Evolutionary conservation across 176 grass and related monocot species (phyloP).

Genomic region (Oryza glaberrima): DNA sequence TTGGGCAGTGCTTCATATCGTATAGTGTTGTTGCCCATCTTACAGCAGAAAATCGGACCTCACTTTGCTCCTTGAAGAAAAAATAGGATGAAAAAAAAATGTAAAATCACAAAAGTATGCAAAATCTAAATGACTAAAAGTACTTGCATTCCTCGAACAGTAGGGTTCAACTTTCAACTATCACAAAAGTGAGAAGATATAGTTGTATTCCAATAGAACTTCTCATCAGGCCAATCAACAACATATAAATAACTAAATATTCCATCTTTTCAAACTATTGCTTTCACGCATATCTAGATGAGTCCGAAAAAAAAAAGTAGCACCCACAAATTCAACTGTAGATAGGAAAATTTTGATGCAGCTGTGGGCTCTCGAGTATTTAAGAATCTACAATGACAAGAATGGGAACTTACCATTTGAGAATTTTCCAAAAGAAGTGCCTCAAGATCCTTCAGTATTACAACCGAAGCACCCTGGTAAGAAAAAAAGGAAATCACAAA

Average conservation of each 20-base stretch:
- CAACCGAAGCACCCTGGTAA: conserved; percentile 73
- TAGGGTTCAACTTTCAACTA: conserved; percentile 23
- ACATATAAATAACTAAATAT: background rate
- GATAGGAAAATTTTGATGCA: background rate
- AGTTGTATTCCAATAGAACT: conserved; percentile 16
- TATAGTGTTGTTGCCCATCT: no score
- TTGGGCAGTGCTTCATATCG: no score
- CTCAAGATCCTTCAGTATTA: conserved; percentile 77
- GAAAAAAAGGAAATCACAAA: conserved; percentile 6
- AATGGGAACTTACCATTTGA: conserved; percentile 59
- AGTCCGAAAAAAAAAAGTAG: conserved; percentile 4
- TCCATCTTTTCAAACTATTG: conserved; percentile 6
- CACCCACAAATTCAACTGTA: conserved; percentile 12
- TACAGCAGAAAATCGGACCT: no score
- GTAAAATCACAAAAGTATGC: conserved; percentile 41
- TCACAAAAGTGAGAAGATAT: conserved; percentile 5
- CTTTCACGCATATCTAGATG: background rate
- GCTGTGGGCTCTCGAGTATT: background rate
- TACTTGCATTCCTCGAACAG: conserved; percentile 19
- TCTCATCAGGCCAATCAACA: background rate
- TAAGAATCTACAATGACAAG: conserved; percentile 20
- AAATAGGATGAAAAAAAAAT: conserved; percentile 16
- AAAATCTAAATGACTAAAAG: conserved; percentile 19
- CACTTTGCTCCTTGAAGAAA: conserved; percentile 61
- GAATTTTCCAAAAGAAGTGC: conserved; percentile 74